Percentiles rank a stretch among this genome's conserved stretches.
These are phyloP conservation scores for Volvox carteri DNA, from an alignment of 163 green algal genomes.

Conservation along the genomic window DNA sequence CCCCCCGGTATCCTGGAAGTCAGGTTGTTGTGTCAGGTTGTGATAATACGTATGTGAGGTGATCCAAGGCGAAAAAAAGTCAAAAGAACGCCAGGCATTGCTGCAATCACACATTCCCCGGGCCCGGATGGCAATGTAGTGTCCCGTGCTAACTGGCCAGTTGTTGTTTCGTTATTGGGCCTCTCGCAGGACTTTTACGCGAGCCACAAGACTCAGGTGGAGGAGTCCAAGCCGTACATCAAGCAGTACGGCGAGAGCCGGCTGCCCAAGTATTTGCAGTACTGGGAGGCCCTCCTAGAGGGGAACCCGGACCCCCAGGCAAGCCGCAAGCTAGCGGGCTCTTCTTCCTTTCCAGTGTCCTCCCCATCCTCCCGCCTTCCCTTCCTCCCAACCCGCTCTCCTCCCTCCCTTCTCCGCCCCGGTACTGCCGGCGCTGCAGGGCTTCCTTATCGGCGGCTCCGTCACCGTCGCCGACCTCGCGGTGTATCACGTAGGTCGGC, in stretches of 20 bases:
- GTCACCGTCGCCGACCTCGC: conserved; percentile 65
- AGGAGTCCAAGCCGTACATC: conserved; percentile 64
- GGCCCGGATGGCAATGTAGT: neutral
- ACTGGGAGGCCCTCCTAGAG: conserved; percentile 40
- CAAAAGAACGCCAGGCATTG: too few species aligned
- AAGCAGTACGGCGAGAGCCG: conserved; percentile 63
- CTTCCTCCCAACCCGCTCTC: neutral
- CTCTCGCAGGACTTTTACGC: conserved; percentile 38
- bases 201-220: conserved; percentile 66
- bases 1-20: too few species aligned
- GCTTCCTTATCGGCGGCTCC: conserved; percentile 63
- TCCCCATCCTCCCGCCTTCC: neutral
- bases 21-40: too few species aligned
- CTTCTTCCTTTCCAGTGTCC: neutral
- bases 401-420: neutral
- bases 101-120: too few species aligned
- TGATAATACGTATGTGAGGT: too few species aligned
- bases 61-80: too few species aligned
- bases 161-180: neutral
- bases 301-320: neutral
- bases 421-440: too few species aligned
- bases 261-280: conserved; percentile 70
- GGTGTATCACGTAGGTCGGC: conserved; percentile 44
- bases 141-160: neutral
- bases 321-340: too few species aligned